Evolutionary conservation across 345 rosid genomes (phyloP), one percentile per base, ranked within the genome.

Genomic region (Boechera retrofracta): DNA sequence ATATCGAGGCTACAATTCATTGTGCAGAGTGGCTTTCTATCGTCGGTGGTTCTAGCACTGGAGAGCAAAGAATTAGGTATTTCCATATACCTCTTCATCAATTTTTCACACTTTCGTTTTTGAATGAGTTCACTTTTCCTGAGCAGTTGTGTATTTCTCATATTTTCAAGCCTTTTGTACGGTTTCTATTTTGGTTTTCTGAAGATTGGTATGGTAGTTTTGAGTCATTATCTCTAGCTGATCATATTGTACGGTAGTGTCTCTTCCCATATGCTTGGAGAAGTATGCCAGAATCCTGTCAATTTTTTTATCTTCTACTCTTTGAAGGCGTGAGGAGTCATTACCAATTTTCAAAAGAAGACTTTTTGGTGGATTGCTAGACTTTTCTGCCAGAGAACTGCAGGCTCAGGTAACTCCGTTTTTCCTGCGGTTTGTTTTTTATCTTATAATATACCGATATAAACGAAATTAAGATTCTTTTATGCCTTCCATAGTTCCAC

Each of bases 1-100:
- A 96, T 79, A 87, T 93, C 85, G 99, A 96, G 85, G 97, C 98
- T 63, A 87, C 99, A 76, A 89, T 96, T 87, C 99, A 96, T 86
- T 96, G 99, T 91, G 99, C 99, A 41, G 99, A 96, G 74, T 93
- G 99, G 99, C 94, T 96, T 69, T 92, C 97, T 78, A 93, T 95
- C 11, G 89, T 91, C 69, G 99, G 99, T 71, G 98, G 99, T 73
- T 95, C 96, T 75, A 88, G 98, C 86, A 92, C 97, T 35, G 98
- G 99, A 78, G 96, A 93, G 52, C 97, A 91, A 81, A 84, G 99
- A 76, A 83, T 82, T 77, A 93, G 99, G 99, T 93, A 87, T 38
- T 54, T 66, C 41, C 38, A 18, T 72, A n/a, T 57, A 41, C 73
- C 35, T 32, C 68, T 49, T 57, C 49, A 64, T 55, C 55, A 58